Base-by-base conservation (phyloP, 257 asterid genomes). In the Salvia hispanica region DNA sequence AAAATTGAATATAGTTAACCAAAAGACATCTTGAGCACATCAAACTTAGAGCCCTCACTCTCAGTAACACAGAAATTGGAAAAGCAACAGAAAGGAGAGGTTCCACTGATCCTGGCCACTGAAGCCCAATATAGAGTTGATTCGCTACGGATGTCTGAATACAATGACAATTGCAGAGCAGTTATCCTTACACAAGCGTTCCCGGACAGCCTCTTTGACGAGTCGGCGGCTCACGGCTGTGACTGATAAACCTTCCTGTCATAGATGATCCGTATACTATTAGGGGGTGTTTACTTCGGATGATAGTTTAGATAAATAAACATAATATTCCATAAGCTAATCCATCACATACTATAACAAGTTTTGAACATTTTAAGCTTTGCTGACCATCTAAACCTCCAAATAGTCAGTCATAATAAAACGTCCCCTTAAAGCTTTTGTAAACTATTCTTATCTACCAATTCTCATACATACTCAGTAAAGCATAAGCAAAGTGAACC, bases 161-260 rank as follows among this genome's bases (percentile, higher is more conserved):
- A 81, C 83, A 62, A 92, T 75, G 60, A 92, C 70, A 50, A 89
- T 39, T 4, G 95, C 96, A 37, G 98, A 87, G 85, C 96, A 92
- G 79, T 92, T 92, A 76, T 92, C 98, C 77, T 87, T 92, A 83
- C 98, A 89, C 58, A 76, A 72, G 50, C 96, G 90, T 74, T 92
- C 98, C 44, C 96, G 90, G 25, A 92, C 84, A 67, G 95, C 95
- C 84, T 87, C 98, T 16, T 92, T 85, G 39, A 89, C 92, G 56
- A 92, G 92, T 63, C 78, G 86, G 12, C 95, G 88, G 69, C 87
- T 76, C 71, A 87, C 95, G n/a, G 82, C 77, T 43, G 84, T 37
- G 62, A 81, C 92, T 18, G 95, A 68, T 59, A 84, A 61, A 8
- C 88, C 91, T 67, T 85, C 96, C 95, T 87, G 87, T 66, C 62